Conservation (phyloP, 148 eudicot species). For the Gaultheria prostrata region DNA sequence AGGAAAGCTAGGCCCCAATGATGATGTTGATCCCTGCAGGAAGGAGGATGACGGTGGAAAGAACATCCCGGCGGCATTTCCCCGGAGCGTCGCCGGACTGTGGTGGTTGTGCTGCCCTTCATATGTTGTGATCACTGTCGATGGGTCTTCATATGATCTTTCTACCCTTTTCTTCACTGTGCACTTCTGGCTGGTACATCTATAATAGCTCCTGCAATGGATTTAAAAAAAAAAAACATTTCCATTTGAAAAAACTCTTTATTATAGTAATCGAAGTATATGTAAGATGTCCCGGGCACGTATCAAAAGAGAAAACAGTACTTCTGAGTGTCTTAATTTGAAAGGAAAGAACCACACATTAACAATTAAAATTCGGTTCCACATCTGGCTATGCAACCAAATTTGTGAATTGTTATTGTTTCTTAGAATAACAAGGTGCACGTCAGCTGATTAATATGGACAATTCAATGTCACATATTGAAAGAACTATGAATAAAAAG, state of each 20-base stretch:
- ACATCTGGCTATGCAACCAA: background rate
- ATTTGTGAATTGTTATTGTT: background rate
- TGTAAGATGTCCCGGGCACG: background rate
- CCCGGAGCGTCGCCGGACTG: conserved; percentile 27
- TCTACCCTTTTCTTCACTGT: conserved; percentile 35
- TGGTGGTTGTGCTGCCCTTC: conserved; percentile 39
- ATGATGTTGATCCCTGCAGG: background rate
- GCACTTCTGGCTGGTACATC: conserved; percentile 38
- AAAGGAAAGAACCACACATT: background rate
- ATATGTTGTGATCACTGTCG: conserved; percentile 33
- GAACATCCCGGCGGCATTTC: conserved; percentile 23
- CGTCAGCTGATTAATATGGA: background rate
- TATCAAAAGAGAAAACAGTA: background rate
- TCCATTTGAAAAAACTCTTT: too few relatives aligned
- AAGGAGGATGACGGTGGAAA: conserved; percentile 15
- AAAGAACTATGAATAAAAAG: background rate
- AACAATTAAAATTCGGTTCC: background rate
- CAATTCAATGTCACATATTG: background rate
- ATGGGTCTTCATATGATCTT: conserved; percentile 32
- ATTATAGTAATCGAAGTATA: background rate
- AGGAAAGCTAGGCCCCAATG: conserved; percentile 11
- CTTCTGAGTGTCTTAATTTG: background rate
- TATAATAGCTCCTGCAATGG: conserved; percentile 33
- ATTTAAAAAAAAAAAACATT: background rate
- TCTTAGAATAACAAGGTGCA: background rate